Evolutionary conservation across 768 basidiomycete species (phyloP).

Genomic region (Rhizopogon sp.): DNA sequence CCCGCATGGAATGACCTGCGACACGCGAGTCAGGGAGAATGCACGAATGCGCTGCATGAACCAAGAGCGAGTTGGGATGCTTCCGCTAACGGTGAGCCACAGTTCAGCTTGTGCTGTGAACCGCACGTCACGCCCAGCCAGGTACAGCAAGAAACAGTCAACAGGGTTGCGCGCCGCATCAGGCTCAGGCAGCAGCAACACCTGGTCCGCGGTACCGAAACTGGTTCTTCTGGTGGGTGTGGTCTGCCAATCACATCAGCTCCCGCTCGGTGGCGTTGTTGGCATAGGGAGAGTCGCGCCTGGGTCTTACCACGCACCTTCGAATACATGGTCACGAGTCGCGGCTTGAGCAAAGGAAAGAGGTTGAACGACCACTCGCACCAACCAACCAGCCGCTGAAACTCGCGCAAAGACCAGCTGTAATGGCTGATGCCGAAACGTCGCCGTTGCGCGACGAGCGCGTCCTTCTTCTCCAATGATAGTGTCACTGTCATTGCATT

Average conservation of each 20-base stretch:
- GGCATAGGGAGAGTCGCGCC: conserved; percentile 1
- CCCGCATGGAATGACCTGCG: conserved; percentile 31
- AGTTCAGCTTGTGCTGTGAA: too few relatives aligned
- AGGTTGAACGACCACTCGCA: conserved; percentile 38
- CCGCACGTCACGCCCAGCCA: too few relatives aligned
- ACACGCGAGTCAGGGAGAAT: conserved; percentile 15
- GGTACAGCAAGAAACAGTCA: too few relatives aligned
- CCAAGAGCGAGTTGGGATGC: conserved; percentile 28
- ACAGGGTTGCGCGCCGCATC: too few relatives aligned
- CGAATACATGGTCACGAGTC: too few relatives aligned
- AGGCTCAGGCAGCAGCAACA: too few relatives aligned
- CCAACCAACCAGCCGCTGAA: conserved; percentile 30
- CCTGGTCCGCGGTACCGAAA: too few relatives aligned
- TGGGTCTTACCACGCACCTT: too few relatives aligned
- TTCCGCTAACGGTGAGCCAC: too few relatives aligned
- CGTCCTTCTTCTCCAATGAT: neutral
- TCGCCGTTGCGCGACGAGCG: neutral
- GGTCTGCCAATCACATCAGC: neutral
- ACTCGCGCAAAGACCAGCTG: conserved; percentile 13
- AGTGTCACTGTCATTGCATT: conserved; percentile 12
- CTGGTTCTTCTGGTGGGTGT: neutral
- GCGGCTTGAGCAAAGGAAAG: conserved; percentile 24
- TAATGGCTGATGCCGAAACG: neutral
- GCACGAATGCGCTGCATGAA: too few relatives aligned
- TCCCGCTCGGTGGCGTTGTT: neutral